A percentile compares a stretch with the other conserved stretches of the same genome.
phyloP scores from a whole-genome alignment of 2,329 filamentous ascomycete genomes.

The Verticillium dahliae region DNA sequence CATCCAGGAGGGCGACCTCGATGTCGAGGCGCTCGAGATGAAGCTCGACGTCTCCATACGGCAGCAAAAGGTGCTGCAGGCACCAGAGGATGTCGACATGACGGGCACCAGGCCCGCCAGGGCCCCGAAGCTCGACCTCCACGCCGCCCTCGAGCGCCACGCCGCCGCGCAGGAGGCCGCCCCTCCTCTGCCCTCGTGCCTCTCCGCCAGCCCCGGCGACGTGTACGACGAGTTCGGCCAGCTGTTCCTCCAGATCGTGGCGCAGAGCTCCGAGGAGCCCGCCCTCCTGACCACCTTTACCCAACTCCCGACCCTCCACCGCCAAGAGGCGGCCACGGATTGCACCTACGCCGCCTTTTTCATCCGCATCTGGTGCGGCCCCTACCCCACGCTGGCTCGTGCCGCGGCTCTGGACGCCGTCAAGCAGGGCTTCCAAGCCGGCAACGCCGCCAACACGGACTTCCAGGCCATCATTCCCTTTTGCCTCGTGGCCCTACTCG shows the following conservation, averaged over 20 bases:
- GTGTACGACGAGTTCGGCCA: slow-evolving; percentile 54
- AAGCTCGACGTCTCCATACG: slow-evolving; percentile 66
- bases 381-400: slow-evolving; percentile 62
- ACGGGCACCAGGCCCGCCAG: slow-evolving; percentile 24
- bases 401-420: slow-evolving; percentile 62
- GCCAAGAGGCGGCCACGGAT: slow-evolving; percentile 46
- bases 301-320: slow-evolving; percentile 45
- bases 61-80: slow-evolving; percentile 42
- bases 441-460: slow-evolving; percentile 48
- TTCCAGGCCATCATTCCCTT: slow-evolving; percentile 82
- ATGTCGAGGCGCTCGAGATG: slow-evolving; percentile 70
- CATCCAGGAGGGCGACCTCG: slow-evolving; percentile 60
- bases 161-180: slow-evolving; percentile 23
- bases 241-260: slow-evolving; percentile 49
- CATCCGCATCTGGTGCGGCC: slow-evolving; percentile 65
- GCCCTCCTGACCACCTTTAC: slow-evolving; percentile 45
- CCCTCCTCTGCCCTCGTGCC: slow-evolving; percentile 39
- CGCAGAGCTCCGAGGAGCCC: slow-evolving; percentile 31
- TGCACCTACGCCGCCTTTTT: slow-evolving; percentile 72
- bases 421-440: slow-evolving; percentile 47
- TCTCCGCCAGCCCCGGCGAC: slow-evolving; percentile 41
- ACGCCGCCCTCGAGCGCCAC: slow-evolving; percentile 30
- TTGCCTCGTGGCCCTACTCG: slow-evolving; percentile 64
- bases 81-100: slow-evolving; percentile 45
- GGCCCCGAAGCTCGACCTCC: slow-evolving; percentile 27